A percentile compares a stretch with the other conserved stretches of the same genome.
Evolutionary conservation across 768 basidiomycete species (phyloP).

Genomic region (Amanita pallidorosea): DNA sequence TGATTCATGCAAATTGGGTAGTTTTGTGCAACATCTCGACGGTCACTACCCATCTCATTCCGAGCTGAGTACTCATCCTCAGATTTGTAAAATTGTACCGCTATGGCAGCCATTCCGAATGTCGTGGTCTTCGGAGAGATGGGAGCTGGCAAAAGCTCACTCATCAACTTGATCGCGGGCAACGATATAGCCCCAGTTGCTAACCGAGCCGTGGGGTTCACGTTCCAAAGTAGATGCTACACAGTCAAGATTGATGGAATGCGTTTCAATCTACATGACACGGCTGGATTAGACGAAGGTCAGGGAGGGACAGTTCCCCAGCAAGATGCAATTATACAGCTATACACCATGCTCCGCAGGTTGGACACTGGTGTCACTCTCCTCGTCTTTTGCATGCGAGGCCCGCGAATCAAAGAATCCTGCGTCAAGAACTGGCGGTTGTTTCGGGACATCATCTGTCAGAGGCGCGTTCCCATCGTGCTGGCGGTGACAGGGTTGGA

Average conservation of each 20-base stretch:
- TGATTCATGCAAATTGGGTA: too few relatives aligned
- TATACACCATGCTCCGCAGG: constrained; percentile 20
- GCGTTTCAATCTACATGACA: constrained; percentile 23
- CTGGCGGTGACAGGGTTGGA: constrained; percentile 30
- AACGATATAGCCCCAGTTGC: constrained; percentile 17
- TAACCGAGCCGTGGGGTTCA: constrained; percentile 21
- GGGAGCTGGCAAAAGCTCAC: constrained; percentile 20
- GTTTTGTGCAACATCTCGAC: too few relatives aligned
- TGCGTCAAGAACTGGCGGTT: constrained; percentile 25
- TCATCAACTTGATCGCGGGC: constrained; percentile 18
- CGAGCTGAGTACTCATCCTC: too few relatives aligned
- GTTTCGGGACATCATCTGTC: constrained; percentile 29
- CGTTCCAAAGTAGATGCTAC: constrained; percentile 20
- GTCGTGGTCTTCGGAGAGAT: constrained; percentile 31
- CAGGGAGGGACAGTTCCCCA: constrained; percentile 11
- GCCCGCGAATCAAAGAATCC: constrained; percentile 22
- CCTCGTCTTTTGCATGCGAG: constrained; percentile 29
- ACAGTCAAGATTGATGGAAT: constrained; percentile 13
- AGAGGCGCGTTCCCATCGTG: constrained; percentile 24
- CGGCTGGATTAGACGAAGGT: constrained; percentile 29
- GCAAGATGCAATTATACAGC: constrained; percentile 12
- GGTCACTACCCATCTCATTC: too few relatives aligned
- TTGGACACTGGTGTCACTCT: constrained; percentile 26
- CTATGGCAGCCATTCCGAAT: constrained; percentile 9
- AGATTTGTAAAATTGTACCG: too few relatives aligned